Evolutionary conservation across 805 yeast species (phyloP).

Genomic region (Cyberlindnera suaveolens): DNA sequence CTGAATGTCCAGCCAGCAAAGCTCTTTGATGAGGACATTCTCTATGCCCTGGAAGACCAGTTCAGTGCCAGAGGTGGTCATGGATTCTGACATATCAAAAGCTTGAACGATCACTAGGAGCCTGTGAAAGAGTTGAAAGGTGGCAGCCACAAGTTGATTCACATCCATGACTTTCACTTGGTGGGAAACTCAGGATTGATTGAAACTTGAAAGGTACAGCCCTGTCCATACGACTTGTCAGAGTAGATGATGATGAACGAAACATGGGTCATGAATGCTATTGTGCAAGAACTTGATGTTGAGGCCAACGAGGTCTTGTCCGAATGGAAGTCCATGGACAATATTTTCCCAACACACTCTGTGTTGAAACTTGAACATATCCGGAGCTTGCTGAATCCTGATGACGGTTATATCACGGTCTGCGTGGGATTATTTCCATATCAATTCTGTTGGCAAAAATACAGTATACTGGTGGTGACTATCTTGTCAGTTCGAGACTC

Average conservation of each 20-base stretch:
- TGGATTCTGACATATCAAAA: slow-evolving; percentile 27
- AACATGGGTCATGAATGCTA: slow-evolving; percentile 31
- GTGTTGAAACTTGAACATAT: slow-evolving; percentile 27
- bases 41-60: slow-evolving; percentile 31
- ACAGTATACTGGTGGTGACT: slow-evolving; percentile 28
- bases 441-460: slow-evolving; percentile 34
- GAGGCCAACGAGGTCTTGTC: slow-evolving; percentile 30
- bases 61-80: slow-evolving; percentile 24
- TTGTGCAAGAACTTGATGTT: slow-evolving; percentile 31
- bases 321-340: slow-evolving; percentile 24
- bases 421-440: slow-evolving; percentile 37
- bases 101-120: slow-evolving; percentile 26
- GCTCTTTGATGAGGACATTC: slow-evolving; percentile 22
- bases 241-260: slow-evolving; percentile 14
- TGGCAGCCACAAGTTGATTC: slow-evolving; percentile 29
- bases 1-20: slow-evolving; percentile 27
- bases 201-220: slow-evolving; percentile 28
- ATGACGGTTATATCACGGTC: slow-evolving; percentile 24
- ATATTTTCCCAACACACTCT: slow-evolving; percentile 29
- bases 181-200: slow-evolving; percentile 26
- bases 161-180: slow-evolving; percentile 33
- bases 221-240: slow-evolving; percentile 28
- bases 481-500: slow-evolving; percentile 31
- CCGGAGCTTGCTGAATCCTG: no score
- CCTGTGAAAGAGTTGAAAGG: slow-evolving; percentile 28